Evolutionary conservation across 805 yeast genomes (phyloP), one percentile per base, ranked within the genome.

Genomic region (Wickerhamiella galacta): DNA sequence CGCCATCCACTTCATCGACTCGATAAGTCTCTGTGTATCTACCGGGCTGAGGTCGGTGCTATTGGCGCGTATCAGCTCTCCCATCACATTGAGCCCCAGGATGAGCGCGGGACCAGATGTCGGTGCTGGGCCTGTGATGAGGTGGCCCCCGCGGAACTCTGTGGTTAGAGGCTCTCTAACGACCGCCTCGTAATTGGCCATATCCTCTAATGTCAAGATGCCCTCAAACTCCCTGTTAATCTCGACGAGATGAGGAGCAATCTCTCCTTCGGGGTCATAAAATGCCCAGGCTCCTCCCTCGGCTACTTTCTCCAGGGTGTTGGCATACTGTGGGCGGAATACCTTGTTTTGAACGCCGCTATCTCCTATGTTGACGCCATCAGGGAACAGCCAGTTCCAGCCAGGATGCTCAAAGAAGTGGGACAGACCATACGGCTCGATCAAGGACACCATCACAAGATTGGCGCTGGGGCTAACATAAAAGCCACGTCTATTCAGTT

Each of bases 1-100:
- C 0, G 85, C 80, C 68, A 82, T 67, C 94, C 95, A 87, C 54
- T 87, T 87, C 93, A 87, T 81, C 3, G 78, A 58, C 54, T 87
- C 98, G 8, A 82, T 58, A 6, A 82, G 49, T 35, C 79, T 62
- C 46, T 80, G 95, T 2, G 72, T 59, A 10, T 68, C 63, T 9
- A 66, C 37, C 27, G 53, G 57, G 6, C 48, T 48, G 46, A 64
- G 61, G 40, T 72, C 79, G 27, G 53, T 58, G 6, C 47, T 48
- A 12, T 52, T 48, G 3, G 55, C 39, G 19, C 52, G 53, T 3
- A 59, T 58, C 41, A 63, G 63, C 11, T 54, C 46, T 39, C 71
- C 65, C 56, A 77, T 61, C 20, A 82, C 68, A 30, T 71, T 69
- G 30, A 87, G 57, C 0, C 92, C 95, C 2, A 83, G 65, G 11